phyloP scores from a whole-genome alignment of 164 flowering plant genomes.

The Berberis vulgaris region DNA sequence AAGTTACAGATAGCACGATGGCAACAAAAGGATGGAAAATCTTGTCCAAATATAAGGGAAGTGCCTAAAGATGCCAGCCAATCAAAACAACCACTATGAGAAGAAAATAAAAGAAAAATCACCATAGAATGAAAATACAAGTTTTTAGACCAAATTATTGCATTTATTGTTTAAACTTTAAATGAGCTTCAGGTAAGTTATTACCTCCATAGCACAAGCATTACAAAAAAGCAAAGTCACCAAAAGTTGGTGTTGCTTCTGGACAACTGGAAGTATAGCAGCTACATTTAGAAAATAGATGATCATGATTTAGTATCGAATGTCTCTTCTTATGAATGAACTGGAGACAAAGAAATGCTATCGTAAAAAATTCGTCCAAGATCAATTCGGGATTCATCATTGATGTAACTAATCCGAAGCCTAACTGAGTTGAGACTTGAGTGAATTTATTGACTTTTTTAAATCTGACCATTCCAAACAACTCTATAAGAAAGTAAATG shows the following conservation, averaged over 20 bases:
- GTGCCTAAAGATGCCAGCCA: conserved; percentile 61
- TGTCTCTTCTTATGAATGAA: not conserved
- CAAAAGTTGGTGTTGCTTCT: conserved; percentile 93
- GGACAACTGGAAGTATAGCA: conserved; percentile 81
- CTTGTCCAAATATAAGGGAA: conserved; percentile 85
- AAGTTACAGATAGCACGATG: conserved; percentile 85
- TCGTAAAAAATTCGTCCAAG: not conserved
- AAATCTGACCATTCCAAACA: no score
- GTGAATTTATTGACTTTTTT: no score
- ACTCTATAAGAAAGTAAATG: no score
- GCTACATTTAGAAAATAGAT: conserved; percentile 33
- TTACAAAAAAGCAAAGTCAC: conserved; percentile 89
- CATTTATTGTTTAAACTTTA: no score
- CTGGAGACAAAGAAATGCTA: not conserved
- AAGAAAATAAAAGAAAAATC: not conserved
- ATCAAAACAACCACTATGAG: not conserved
- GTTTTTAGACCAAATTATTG: no score
- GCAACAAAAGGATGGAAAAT: conserved; percentile 85
- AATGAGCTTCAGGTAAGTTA: not conserved
- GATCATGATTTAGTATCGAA: not conserved
- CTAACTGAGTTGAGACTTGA: no score
- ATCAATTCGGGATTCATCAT: no score
- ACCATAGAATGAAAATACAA: not conserved
- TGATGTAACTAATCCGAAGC: no score
- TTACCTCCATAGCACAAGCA: conserved; percentile 96